phyloP scores from a whole-genome alignment of 306 rosid species.

The Dicorynia guianensis region DNA sequence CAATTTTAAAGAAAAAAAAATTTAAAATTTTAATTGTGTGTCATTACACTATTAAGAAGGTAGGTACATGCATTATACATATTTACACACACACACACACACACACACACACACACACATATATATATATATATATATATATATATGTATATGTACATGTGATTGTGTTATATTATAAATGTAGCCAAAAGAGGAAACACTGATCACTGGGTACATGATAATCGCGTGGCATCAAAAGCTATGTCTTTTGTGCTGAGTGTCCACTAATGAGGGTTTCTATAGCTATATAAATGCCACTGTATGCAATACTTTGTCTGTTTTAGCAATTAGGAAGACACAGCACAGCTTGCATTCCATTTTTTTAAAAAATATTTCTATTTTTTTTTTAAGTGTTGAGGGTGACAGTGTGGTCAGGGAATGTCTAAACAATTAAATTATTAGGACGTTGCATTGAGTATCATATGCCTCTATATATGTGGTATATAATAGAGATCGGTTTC shows the following conservation, averaged over 20 bases:
- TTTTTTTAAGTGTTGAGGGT: background rate
- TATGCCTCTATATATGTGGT: background rate
- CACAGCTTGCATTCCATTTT: background rate
- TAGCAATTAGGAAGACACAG: slow-evolving; percentile 1
- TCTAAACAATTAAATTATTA: background rate
- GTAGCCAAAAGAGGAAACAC: no score
- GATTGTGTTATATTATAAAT: background rate
- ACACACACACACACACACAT: no score
- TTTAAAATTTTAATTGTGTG: no score
- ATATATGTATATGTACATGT: no score
- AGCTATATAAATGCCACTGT: no score
- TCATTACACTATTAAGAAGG: no score
- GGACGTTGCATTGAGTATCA: slow-evolving; percentile 3
- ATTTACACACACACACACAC: no score
- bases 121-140: no score
- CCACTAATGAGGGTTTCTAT: background rate
- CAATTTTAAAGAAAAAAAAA: no score
- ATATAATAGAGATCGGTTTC: no score
- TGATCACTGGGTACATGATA: background rate
- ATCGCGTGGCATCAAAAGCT: slow-evolving; percentile 35
- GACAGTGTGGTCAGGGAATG: background rate
- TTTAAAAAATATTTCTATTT: background rate
- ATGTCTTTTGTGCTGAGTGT: slow-evolving; percentile 16
- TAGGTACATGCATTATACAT: no score
- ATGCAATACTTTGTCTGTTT: background rate